Evolutionary conservation across 148 eudicot genomes (phyloP).

Genomic region (Rhododendron griersonianum): DNA sequence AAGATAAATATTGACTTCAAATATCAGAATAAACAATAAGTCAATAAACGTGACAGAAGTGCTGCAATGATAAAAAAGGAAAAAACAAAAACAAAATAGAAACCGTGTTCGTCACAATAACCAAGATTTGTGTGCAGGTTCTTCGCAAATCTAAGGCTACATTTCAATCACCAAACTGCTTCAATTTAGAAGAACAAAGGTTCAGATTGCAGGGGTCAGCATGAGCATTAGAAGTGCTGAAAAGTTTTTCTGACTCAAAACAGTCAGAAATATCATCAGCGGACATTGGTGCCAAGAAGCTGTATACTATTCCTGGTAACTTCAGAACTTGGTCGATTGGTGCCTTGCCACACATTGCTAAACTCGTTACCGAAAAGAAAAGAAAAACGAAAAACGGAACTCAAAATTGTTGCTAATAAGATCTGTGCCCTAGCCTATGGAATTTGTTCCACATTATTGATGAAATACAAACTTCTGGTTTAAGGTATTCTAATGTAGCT

Average conservation of each 20-base stretch:
- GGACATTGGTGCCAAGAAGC: slow-evolving; percentile 31
- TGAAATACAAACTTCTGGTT: background rate
- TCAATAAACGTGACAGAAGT: background rate
- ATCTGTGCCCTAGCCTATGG: background rate
- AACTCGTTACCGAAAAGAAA: background rate
- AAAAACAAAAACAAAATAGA: slow-evolving; percentile 4
- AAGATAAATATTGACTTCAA: background rate
- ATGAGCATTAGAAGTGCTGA: slow-evolving; percentile 31
- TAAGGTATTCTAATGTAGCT: background rate
- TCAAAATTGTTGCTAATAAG: background rate
- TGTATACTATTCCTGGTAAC: slow-evolving; percentile 37
- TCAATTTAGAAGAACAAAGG: slow-evolving; percentile 41
- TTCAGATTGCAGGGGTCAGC: slow-evolving; percentile 36
- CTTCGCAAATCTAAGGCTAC: slow-evolving; percentile 27
- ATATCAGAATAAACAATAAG: background rate
- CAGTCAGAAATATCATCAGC: slow-evolving; percentile 24
- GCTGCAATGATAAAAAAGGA: background rate
- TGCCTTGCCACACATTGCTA: slow-evolving; percentile 24
- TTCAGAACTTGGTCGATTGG: slow-evolving; percentile 43
- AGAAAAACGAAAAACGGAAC: background rate
- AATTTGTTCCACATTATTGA: background rate
- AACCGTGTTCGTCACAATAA: slow-evolving; percentile 24
- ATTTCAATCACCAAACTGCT: slow-evolving; percentile 34
- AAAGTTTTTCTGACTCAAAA: slow-evolving; percentile 22
- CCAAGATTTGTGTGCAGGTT: slow-evolving; percentile 52